phyloP scores from a whole-genome alignment of 1,284 basidiomycete species.

The Stygiomarasmius scandens region DNA sequence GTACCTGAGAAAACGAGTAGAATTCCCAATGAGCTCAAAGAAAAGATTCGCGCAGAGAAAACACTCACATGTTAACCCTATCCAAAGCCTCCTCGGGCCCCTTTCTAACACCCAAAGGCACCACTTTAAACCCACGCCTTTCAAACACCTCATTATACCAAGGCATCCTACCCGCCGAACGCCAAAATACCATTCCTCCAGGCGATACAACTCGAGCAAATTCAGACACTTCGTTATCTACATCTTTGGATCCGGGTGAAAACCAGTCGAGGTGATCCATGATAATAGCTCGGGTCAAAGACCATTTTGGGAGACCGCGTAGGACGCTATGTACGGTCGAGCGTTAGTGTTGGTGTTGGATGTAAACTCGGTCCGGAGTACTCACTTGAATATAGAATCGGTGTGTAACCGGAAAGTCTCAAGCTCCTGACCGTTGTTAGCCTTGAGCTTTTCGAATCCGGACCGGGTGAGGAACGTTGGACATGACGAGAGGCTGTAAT shows the following conservation, averaged over 20 bases:
- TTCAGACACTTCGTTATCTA: constrained; percentile 65
- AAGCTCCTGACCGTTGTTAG: constrained; percentile 49
- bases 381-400: constrained; percentile 76
- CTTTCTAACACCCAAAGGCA: constrained; percentile 29
- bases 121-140: constrained; percentile 29
- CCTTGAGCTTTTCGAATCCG: constrained; percentile 61
- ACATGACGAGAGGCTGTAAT: constrained; percentile 70
- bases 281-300: constrained; percentile 67
- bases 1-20: constrained; percentile 17
- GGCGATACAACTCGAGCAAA: constrained; percentile 62
- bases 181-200: constrained; percentile 72
- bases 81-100: constrained; percentile 29
- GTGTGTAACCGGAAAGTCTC: constrained; percentile 80
- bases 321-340: constrained; percentile 55
- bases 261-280: constrained; percentile 89
- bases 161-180: constrained; percentile 70
- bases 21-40: not conserved
- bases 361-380: constrained; percentile 4
- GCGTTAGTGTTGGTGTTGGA: constrained; percentile 16
- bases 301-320: constrained; percentile 52
- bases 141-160: constrained; percentile 69
- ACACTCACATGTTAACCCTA: constrained; percentile 35
- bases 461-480: constrained; percentile 73
- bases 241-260: constrained; percentile 57
- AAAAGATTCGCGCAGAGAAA: not conserved